phyloP scores from a whole-genome alignment of 352 stramenopile genomes.

The Phytophthora chlamydospora region DNA sequence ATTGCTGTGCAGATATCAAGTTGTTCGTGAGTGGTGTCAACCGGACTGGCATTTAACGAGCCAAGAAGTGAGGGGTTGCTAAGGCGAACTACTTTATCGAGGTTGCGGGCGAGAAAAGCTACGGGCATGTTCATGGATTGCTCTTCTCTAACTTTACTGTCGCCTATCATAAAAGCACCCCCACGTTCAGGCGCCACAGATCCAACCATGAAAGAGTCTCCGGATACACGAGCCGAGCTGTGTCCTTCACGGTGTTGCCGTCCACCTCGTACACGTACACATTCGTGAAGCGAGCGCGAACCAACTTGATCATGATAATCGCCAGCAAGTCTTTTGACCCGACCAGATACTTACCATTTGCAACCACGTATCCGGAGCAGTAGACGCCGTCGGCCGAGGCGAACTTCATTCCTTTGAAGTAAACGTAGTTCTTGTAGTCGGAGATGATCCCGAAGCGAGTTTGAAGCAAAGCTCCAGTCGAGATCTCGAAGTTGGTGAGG shows the following conservation, averaged over 20 bases:
- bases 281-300: conserved; percentile 15
- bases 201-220: conserved; percentile 22
- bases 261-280: conserved; percentile 38
- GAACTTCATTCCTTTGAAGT: conserved; percentile 38
- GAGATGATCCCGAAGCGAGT: conserved; percentile 31
- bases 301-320: conserved; percentile 33
- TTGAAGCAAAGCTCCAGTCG: conserved; percentile 17
- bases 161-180: conserved; percentile 10
- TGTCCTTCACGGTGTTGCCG: conserved; percentile 28
- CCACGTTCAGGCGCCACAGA: conserved; percentile 15
- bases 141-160: too few species aligned
- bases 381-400: conserved; percentile 34
- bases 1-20: too few species aligned
- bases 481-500: conserved; percentile 23
- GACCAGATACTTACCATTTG: conserved; percentile 34
- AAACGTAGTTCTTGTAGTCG: conserved; percentile 30
- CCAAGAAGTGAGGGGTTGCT: too few species aligned
- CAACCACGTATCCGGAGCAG: conserved; percentile 34
- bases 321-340: conserved; percentile 26
- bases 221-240: conserved; percentile 21
- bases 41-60: too few species aligned
- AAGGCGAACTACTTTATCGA: too few species aligned
- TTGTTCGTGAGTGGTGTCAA: too few species aligned
- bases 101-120: too few species aligned
- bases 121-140: too few species aligned